Base-by-base conservation (phyloP, 208 protist genomes). In the Wallacemonas sp. region DNA sequence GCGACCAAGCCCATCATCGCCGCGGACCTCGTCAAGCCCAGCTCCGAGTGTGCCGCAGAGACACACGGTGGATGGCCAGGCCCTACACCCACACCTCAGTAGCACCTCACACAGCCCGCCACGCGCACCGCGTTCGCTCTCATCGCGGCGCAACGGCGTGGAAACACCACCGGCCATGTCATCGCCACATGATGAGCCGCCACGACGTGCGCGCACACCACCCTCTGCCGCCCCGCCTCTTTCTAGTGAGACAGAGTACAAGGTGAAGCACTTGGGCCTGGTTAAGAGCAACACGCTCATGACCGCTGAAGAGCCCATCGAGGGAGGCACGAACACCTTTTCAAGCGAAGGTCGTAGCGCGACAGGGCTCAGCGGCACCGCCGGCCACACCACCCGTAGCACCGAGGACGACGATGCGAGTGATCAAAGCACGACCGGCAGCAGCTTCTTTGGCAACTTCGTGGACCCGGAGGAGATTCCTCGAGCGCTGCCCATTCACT, bases 401-500 rank as follows among this genome's bases (percentile, higher is more conserved):
- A n/a, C n/a, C n/a, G n/a, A 8, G 3, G 24, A 31, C 51, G 30
- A 58, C 3, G 51, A 58, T 2, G 51, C 33, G 4, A 21, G 51
- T 31, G 51, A 58, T 24, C n/a, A 14, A 14, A 58, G 51, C 31
- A 58, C 30, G 17, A n/a, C 14, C 12, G 51, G 30, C 12, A 58
- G 51, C 51, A 58, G 51, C 28, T 58, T 58, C 19, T 31, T 58
- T 6, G 51, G 33, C 28, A 46, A 9, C 1, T 51, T 28, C 15
- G 31, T 56, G 5, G 64, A 59, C 2, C 15, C 55, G 0, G 47
- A 66, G 0, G 54, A 63, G 26, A 26, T 51, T 41, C 26, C 54
- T 3, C 62, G 46, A 17, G 51, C 68, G 30, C 36, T 51, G 27
- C 70, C 70, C 4, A 70, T 77, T 44, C 47, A 53, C 33, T 70